Conservation (phyloP, 2,329 filamentous ascomycete species). For the Ophiocordyceps camponoti-floridani region DNA sequence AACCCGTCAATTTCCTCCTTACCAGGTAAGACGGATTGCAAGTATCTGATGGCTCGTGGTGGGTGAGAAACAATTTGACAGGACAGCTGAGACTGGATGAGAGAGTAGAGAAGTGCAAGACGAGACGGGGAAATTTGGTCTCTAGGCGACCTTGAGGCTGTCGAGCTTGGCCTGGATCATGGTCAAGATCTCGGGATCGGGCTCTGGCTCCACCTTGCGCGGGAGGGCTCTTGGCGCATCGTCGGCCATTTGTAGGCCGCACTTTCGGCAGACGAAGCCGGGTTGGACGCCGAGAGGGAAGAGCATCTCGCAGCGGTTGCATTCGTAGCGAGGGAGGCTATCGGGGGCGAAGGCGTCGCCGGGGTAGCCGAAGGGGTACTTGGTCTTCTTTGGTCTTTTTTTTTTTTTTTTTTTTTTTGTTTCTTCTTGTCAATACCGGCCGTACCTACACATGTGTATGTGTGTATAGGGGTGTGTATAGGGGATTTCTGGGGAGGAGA, state of each 20-base stretch:
- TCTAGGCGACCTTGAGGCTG: slow-evolving; percentile 18
- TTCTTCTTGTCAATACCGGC: too few relatives aligned
- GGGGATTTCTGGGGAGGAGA: too few relatives aligned
- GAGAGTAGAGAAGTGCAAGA: too few relatives aligned
- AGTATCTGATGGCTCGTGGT: too few relatives aligned
- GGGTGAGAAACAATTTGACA: too few relatives aligned
- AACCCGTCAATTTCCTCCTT: too few relatives aligned
- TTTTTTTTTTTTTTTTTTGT: slow-evolving; percentile 34
- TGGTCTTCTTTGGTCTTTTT: slow-evolving; percentile 52
- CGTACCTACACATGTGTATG: too few relatives aligned
- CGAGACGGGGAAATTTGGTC: background rate
- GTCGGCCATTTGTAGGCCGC: slow-evolving; percentile 40
- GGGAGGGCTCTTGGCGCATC: slow-evolving; percentile 40
- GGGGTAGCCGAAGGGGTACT: slow-evolving; percentile 53
- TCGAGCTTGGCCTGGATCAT: slow-evolving; percentile 38
- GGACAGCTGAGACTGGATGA: too few relatives aligned
- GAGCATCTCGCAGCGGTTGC: slow-evolving; percentile 42
- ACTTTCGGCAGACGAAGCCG: slow-evolving; percentile 38
- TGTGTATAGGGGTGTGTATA: too few relatives aligned
- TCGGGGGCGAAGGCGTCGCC: slow-evolving; percentile 40
- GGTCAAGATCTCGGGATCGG: slow-evolving; percentile 41
- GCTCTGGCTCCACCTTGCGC: slow-evolving; percentile 40
- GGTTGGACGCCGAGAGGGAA: slow-evolving; percentile 33
- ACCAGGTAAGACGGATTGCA: too few relatives aligned
- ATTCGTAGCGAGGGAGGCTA: slow-evolving; percentile 35